Conservation (phyloP, 805 yeast genomes). For the Lachancea lanzarotensis region DNA sequence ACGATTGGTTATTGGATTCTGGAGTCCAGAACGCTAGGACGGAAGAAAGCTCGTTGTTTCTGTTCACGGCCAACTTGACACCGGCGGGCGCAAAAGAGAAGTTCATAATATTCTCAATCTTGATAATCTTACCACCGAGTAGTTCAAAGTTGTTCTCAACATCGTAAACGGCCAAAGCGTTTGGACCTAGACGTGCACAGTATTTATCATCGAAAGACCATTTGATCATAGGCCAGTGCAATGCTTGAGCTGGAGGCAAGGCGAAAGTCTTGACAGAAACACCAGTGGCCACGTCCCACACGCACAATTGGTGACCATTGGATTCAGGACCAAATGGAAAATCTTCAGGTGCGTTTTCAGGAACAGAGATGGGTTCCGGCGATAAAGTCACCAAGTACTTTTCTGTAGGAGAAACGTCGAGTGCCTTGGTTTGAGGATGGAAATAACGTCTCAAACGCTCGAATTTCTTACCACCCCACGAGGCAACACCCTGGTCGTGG, state of each 20-base stretch:
- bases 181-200: slow-evolving; percentile 93
- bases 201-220: slow-evolving; percentile 92
- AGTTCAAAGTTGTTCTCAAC: slow-evolving; percentile 65
- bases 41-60: slow-evolving; percentile 51
- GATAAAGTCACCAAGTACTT: slow-evolving; percentile 86
- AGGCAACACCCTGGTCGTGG: slow-evolving; percentile 90
- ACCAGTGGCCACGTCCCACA: slow-evolving; percentile 87
- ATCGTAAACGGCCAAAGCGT: slow-evolving; percentile 86
- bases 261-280: slow-evolving; percentile 87
- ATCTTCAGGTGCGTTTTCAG: slow-evolving; percentile 53
- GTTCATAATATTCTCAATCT: slow-evolving; percentile 78
- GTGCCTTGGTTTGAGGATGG: slow-evolving; percentile 83
- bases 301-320: slow-evolving; percentile 87
- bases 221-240: slow-evolving; percentile 94
- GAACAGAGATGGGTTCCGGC: slow-evolving; percentile 67
- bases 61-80: slow-evolving; percentile 55
- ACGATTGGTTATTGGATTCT: slow-evolving; percentile 84
- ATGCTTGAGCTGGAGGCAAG: slow-evolving; percentile 58
- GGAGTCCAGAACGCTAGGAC: slow-evolving; percentile 95
- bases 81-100: slow-evolving; percentile 94
- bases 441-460: slow-evolving; percentile 67
- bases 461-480: slow-evolving; percentile 90
- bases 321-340: slow-evolving; percentile 83
- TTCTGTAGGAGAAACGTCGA: slow-evolving; percentile 91
- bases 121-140: slow-evolving; percentile 77